Conservation (phyloP, 106 monocot species). For the Dendrobium catenatum region DNA sequence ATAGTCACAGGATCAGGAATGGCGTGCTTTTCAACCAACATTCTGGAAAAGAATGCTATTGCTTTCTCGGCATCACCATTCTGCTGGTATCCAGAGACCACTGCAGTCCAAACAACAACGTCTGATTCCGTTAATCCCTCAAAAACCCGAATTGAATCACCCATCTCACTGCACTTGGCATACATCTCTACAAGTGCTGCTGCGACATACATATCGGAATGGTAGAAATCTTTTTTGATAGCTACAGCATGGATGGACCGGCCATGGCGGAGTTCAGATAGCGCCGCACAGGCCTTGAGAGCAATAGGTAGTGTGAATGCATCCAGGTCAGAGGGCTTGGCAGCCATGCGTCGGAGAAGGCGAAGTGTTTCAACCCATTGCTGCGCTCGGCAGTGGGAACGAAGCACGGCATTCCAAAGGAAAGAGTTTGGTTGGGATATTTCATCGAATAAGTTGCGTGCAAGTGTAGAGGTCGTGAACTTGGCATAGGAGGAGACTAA, state of each 20-base stretch:
- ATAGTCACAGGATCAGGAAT: constrained; percentile 39
- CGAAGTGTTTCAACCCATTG: constrained; percentile 25
- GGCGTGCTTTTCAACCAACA: constrained; percentile 26
- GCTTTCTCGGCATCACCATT: constrained; percentile 31
- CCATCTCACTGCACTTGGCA: constrained; percentile 40
- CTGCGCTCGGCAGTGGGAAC: constrained; percentile 30
- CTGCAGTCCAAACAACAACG: constrained; percentile 51
- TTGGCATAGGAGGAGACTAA: constrained; percentile 10
- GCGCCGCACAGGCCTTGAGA: constrained; percentile 33
- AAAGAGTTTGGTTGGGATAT: constrained; percentile 30
- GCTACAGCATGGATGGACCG: constrained; percentile 28
- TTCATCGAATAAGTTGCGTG: constrained; percentile 46
- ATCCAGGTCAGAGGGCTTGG: constrained; percentile 11
- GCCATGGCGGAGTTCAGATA: constrained; percentile 19
- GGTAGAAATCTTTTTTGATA: constrained; percentile 13
- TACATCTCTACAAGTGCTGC: constrained; percentile 53
- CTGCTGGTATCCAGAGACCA: constrained; percentile 47
- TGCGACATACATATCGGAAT: constrained; percentile 43
- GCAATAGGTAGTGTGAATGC: constrained; percentile 39
- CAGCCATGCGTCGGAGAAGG: constrained; percentile 20
- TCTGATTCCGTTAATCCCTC: constrained; percentile 36
- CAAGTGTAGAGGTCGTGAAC: constrained; percentile 5
- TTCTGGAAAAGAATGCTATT: constrained; percentile 33
- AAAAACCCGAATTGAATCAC: constrained; percentile 39
- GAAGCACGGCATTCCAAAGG: constrained; percentile 47